These are phyloP conservation scores for Didymella glomerata DNA, from an alignment of 2,329 filamentous ascomycete genomes.

Conservation along the genomic window DNA sequence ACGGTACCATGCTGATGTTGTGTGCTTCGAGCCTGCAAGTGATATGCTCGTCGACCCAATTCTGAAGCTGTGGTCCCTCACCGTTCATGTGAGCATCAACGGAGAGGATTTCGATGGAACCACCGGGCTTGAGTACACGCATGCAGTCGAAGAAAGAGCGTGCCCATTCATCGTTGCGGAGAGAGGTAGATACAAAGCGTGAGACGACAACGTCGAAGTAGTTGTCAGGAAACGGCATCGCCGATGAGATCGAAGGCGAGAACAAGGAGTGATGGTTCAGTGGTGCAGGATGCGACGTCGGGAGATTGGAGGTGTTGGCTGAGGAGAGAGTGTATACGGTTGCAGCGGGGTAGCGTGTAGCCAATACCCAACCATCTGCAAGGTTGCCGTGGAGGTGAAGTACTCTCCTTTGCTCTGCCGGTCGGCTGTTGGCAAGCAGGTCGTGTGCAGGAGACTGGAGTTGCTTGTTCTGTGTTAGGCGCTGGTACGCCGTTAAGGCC, in stretches of 20 bases:
- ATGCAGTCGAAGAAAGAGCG: constrained; percentile 41
- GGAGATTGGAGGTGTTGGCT: constrained; percentile 27
- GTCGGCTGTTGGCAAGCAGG: constrained; percentile 31
- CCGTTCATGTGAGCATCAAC: constrained; percentile 38
- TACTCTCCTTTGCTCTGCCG: constrained; percentile 34
- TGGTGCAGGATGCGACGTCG: constrained; percentile 37
- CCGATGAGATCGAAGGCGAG: constrained; percentile 31
- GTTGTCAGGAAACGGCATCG: constrained; percentile 36
- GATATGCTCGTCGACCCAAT: constrained; percentile 39
- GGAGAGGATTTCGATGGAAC: constrained; percentile 39
- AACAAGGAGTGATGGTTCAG: constrained; percentile 42
- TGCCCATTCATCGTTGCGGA: constrained; percentile 41
- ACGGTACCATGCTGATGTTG: constrained; percentile 34
- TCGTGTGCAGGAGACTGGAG: constrained; percentile 40
- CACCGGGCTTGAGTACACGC: constrained; percentile 40
- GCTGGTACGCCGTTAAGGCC: constrained; percentile 39
- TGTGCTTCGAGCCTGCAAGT: constrained; percentile 32
- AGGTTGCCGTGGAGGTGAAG: constrained; percentile 39
- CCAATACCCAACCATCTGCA: constrained; percentile 41
- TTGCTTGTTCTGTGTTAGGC: constrained; percentile 40
- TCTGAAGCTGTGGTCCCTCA: constrained; percentile 32
- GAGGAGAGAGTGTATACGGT: constrained; percentile 40
- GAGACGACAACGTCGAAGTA: constrained; percentile 41
- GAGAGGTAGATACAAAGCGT: constrained; percentile 32
- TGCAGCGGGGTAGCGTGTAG: constrained; percentile 35